phyloP scores from a whole-genome alignment of 108 stramenopile genomes.

The Phaeodactylum tricornutum region DNA sequence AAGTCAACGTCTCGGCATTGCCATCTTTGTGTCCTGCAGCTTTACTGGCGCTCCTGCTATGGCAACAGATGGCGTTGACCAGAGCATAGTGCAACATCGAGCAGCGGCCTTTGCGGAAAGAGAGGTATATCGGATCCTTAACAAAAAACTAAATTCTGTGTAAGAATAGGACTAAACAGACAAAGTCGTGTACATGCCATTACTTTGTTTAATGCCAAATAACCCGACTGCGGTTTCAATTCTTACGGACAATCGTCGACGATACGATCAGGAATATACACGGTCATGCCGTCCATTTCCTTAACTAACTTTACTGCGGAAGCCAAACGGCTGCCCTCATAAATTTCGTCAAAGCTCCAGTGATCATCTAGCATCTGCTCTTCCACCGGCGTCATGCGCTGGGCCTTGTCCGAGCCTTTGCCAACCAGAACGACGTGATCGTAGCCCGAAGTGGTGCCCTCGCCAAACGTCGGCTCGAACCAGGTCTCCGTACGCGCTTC shows the following conservation, averaged over 20 bases:
- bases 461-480: constrained; percentile 83
- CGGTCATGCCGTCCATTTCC: constrained; percentile 85
- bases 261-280: constrained; percentile 84
- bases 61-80: constrained; percentile 20
- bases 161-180: neutral
- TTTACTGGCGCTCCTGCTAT: constrained; percentile 14
- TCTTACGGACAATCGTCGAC: constrained; percentile 70
- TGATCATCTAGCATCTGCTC: constrained; percentile 48
- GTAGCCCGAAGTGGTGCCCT: constrained; percentile 73
- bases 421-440: constrained; percentile 76
- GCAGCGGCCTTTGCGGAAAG: constrained; percentile 61
- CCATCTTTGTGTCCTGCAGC: constrained; percentile 63
- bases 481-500: constrained; percentile 47
- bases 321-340: constrained; percentile 68
- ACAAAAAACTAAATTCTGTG: constrained; percentile 1
- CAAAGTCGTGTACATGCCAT: neutral
- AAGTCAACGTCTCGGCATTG: constrained; percentile 31
- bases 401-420: constrained; percentile 44
- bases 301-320: constrained; percentile 51
- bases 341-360: constrained; percentile 87
- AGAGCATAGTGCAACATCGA: constrained; percentile 11
- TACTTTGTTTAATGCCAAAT: neutral
- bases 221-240: neutral
- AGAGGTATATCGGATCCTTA: constrained; percentile 25
- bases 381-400: constrained; percentile 44